Evolutionary conservation across 768 basidiomycete genomes (phyloP), one percentile per base, ranked within the genome.

Genomic region (Hericium rajendrae): DNA sequence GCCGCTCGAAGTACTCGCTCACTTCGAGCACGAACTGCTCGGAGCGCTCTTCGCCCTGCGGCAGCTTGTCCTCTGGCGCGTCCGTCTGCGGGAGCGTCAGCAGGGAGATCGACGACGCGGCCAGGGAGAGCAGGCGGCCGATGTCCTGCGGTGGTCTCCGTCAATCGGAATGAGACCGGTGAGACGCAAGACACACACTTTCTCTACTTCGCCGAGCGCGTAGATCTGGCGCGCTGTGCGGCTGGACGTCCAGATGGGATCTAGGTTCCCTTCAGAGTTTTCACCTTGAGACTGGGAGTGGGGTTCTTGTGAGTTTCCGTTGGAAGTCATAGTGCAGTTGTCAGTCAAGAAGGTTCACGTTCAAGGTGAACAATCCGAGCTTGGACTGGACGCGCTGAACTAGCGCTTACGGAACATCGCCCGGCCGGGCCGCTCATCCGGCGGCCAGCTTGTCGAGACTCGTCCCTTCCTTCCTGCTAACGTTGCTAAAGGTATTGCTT

Each of bases 1-100:
- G 75, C 26, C 85, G 83, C 63, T 90, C 85, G 65, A 91, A 92
- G 69, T 91, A 91, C 66, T 90, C 86, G 74, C 85, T 85, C 53
- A 87, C 87, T 73, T 91, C 87, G 43, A 86, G 76, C 41, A 91
- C 89, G 62, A 92, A 91, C 65, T 89, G 86, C 66, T 91, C 88
- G 13, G 87, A 89, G 38, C 89, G 78, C 69, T 92, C 89, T 59
- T 85, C 89, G 41, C 88, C 89, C 64, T 86, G 84, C 2, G 88
- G 88, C 8, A 91, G 76, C 56, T 72, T 76, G 54, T 86, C 85
- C 6, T 81, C 81, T 3, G 83, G 78, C 0, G 69, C 76, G 66
- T 91, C 89, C 3, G 88, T 89, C 69, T 91, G 89, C 1, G 89
- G 89, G n/a, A 92, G 73, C 1, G 89, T 85, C 51, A 92, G 76